Conservation (phyloP, 805 yeast genomes). For the Cyberlindnera euphorbiae region DNA sequence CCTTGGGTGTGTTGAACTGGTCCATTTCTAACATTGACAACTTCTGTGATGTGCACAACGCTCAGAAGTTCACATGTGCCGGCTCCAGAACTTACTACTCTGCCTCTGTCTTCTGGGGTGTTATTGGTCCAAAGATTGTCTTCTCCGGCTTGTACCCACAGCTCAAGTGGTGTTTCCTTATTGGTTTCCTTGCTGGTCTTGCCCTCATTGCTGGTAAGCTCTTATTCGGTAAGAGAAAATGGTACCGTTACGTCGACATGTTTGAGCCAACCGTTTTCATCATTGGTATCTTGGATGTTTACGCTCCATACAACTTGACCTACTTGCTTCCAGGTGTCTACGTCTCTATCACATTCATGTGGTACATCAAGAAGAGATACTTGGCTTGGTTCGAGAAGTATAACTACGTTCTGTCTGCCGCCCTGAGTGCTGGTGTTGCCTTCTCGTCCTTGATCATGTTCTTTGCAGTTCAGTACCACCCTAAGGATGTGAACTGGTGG, state of each 20-base stretch:
- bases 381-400: slow-evolving; percentile 50
- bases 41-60: slow-evolving; percentile 32
- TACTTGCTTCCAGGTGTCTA: slow-evolving; percentile 28
- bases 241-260: slow-evolving; percentile 8
- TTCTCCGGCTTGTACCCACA: slow-evolving; percentile 56
- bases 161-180: slow-evolving; percentile 58
- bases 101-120: slow-evolving; percentile 46
- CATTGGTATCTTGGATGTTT: slow-evolving; percentile 41
- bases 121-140: slow-evolving; percentile 51
- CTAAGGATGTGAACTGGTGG: slow-evolving; percentile 54
- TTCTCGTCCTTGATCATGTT: slow-evolving; percentile 47
- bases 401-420: slow-evolving; percentile 49
- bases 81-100: slow-evolving; percentile 37
- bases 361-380: slow-evolving; percentile 33
- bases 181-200: slow-evolving; percentile 40
- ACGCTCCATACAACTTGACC: slow-evolving; percentile 48
- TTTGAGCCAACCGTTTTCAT: slow-evolving; percentile 47
- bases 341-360: slow-evolving; percentile 41
- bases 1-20: slow-evolving; percentile 33
- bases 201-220: slow-evolving; percentile 27
- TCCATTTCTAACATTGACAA: slow-evolving; percentile 29
- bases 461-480: slow-evolving; percentile 43
- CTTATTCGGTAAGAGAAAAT: slow-evolving; percentile 19
- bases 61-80: slow-evolving; percentile 38
- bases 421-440: slow-evolving; percentile 56